Percentiles rank a stretch among this genome's conserved stretches.
Evolutionary conservation across 352 stramenopile genomes (phyloP).

Genomic region (Pythium chondricola): DNA sequence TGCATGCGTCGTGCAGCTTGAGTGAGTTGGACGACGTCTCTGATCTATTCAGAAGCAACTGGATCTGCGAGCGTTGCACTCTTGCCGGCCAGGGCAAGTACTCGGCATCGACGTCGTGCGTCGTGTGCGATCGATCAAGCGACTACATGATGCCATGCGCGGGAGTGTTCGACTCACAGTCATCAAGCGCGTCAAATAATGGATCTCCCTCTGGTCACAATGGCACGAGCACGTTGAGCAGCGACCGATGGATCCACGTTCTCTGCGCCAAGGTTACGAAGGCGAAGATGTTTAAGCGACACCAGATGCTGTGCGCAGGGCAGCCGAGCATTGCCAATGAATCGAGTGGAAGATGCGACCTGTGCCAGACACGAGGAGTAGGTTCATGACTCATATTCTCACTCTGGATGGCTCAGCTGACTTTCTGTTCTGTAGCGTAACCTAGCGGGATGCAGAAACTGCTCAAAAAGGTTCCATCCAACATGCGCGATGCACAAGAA

Average conservation of each 20-base stretch:
- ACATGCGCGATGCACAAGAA: slow-evolving; percentile 69
- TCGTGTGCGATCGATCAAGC: slow-evolving; percentile 55
- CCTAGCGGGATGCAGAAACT: slow-evolving; percentile 48
- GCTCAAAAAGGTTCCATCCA: slow-evolving; percentile 62
- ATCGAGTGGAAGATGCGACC: slow-evolving; percentile 35
- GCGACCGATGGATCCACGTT: slow-evolving; percentile 58
- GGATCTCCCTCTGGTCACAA: neutral
- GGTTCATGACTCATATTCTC: slow-evolving; percentile 7
- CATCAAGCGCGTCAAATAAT: neutral
- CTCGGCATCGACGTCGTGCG: slow-evolving; percentile 33
- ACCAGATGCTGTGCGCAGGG: slow-evolving; percentile 54
- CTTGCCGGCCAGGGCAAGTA: slow-evolving; percentile 30
- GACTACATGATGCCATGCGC: slow-evolving; percentile 82
- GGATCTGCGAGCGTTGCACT: slow-evolving; percentile 80
- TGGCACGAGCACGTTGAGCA: slow-evolving; percentile 19
- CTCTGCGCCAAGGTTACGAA: slow-evolving; percentile 78
- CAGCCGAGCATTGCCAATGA: slow-evolving; percentile 18
- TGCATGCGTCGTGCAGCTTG: slow-evolving; percentile 75
- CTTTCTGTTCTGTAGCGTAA: slow-evolving; percentile 27
- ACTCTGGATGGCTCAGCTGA: too few species aligned
- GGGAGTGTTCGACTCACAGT: slow-evolving; percentile 3
- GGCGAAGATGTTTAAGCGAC: slow-evolving; percentile 48
- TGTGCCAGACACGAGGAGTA: slow-evolving; percentile 47
- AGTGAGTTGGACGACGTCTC: slow-evolving; percentile 56
- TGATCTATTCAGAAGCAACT: slow-evolving; percentile 68